Conservation (phyloP, 768 basidiomycete genomes). For the Boletus vermiculosoides region DNA sequence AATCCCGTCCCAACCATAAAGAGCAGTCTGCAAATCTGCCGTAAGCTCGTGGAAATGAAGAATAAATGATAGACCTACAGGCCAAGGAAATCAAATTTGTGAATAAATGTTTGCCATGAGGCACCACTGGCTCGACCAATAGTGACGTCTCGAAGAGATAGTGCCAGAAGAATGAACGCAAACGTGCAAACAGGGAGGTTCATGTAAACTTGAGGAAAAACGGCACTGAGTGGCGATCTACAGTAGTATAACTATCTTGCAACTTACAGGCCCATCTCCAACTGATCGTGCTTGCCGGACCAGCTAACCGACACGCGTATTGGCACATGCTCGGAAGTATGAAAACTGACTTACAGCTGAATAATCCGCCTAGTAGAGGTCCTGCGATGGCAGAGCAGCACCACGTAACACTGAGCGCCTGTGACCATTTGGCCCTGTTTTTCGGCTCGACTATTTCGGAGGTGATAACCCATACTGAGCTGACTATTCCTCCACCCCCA, state of each 20-base stretch:
- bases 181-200: conserved; percentile 74
- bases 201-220: conserved; percentile 60
- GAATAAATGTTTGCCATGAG: conserved; percentile 55
- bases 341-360: conserved; percentile 57
- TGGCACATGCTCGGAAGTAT: conserved; percentile 14
- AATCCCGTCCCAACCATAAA: conserved; percentile 75
- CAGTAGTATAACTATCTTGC: not conserved
- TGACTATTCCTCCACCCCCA: conserved; percentile 87
- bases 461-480: conserved; percentile 83
- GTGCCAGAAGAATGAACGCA: conserved; percentile 53
- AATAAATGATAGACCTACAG: conserved; percentile 50
- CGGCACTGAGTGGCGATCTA: conserved; percentile 17
- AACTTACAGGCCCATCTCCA: conserved; percentile 89
- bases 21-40: conserved; percentile 47
- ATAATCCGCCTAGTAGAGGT: conserved; percentile 77
- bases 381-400: conserved; percentile 83
- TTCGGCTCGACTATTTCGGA: conserved; percentile 76
- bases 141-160: conserved; percentile 59
- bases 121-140: conserved; percentile 45
- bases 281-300: conserved; percentile 37
- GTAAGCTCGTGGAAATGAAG: conserved; percentile 18
- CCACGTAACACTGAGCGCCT: conserved; percentile 83
- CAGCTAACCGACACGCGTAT: conserved; percentile 29
- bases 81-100: conserved; percentile 74
- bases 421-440: conserved; percentile 78